Percentiles rank a stretch among this genome's conserved stretches.
These are phyloP conservation scores for Arthrobotrys sinensis DNA, from an alignment of 2,329 filamentous ascomycete genomes.

Conservation along the genomic window DNA sequence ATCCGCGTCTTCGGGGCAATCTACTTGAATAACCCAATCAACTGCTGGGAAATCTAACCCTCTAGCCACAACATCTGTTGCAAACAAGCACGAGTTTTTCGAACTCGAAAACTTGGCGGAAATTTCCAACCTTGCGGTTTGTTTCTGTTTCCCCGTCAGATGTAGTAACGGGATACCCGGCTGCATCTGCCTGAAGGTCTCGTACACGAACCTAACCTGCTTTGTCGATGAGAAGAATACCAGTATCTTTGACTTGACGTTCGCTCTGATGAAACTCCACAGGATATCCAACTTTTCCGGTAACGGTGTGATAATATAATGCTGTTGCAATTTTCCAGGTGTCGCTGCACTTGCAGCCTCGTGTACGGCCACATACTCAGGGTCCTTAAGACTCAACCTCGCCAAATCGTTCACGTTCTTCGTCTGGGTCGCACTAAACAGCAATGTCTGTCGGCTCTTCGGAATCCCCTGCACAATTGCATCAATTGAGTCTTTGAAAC, in stretches of 20 bases:
- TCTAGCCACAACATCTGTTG: constrained; percentile 93
- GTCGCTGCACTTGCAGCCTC: constrained; percentile 85
- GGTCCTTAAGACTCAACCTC: constrained; percentile 86
- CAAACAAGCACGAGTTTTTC: constrained; percentile 89
- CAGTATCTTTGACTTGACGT: constrained; percentile 93
- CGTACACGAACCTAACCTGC: constrained; percentile 95
- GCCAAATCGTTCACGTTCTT: constrained; percentile 94
- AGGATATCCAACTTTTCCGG: constrained; percentile 91
- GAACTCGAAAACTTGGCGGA: constrained; percentile 85
- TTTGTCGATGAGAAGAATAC: constrained; percentile 97
- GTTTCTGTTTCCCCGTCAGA: constrained; percentile 93
- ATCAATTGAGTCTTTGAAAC: constrained; percentile 90
- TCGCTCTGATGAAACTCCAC: constrained; percentile 91
- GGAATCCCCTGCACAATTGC: constrained; percentile 94
- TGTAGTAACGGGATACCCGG: constrained; percentile 94
- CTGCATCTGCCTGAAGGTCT: constrained; percentile 91
- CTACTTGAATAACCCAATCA: constrained; percentile 99
- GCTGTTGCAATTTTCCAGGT: constrained; percentile 86
- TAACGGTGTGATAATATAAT: constrained; percentile 88
- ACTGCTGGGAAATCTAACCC: constrained; percentile 96
- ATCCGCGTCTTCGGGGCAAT: constrained; percentile 95
- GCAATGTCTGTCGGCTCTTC: constrained; percentile 85
- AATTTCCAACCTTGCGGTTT: constrained; percentile 87
- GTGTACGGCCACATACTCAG: constrained; percentile 95
- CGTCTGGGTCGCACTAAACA: constrained; percentile 97